A percentile compares a stretch with the other conserved stretches of the same genome.
These are phyloP conservation scores for Elaphomyces granulatus DNA, from an alignment of 495 filamentous ascomycete genomes.

Conservation along the genomic window DNA sequence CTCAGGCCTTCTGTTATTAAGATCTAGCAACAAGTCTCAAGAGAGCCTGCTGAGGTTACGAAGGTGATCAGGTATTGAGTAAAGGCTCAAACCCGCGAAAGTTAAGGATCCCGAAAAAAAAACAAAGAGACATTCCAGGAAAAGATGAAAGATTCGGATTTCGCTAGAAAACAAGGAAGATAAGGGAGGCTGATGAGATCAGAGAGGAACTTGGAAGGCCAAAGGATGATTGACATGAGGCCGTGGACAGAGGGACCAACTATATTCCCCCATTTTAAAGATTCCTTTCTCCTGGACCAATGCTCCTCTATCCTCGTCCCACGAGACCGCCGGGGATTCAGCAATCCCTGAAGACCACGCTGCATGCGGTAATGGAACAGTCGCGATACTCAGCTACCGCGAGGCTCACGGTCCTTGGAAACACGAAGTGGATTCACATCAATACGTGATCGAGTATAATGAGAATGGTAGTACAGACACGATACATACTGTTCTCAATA, in stretches of 20 bases:
- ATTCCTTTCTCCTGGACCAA: neutral
- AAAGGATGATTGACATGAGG: neutral
- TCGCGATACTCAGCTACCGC: neutral
- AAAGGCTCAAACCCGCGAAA: too few relatives aligned
- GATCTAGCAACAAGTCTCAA: neutral
- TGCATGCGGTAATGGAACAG: neutral
- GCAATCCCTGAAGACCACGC: neutral
- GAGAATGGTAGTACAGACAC: neutral
- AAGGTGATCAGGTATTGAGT: too few relatives aligned
- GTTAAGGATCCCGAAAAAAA: neutral
- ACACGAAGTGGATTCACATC: neutral
- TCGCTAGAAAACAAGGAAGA: neutral
- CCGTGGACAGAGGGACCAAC: neutral
- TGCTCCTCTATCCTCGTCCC: neutral
- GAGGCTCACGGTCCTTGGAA: neutral
- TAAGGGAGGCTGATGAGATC: neutral
- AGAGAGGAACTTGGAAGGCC: neutral
- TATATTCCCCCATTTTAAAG: neutral
- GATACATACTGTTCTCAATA: neutral
- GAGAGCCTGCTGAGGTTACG: too few relatives aligned
- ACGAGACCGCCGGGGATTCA: neutral
- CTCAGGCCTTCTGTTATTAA: neutral
- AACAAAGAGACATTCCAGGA: too few relatives aligned
- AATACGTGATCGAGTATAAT: neutral
- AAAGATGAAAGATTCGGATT: too few relatives aligned